These are phyloP conservation scores for Elongisporangium undulatum DNA, from an alignment of 352 stramenopile genomes.

Conservation along the genomic window DNA sequence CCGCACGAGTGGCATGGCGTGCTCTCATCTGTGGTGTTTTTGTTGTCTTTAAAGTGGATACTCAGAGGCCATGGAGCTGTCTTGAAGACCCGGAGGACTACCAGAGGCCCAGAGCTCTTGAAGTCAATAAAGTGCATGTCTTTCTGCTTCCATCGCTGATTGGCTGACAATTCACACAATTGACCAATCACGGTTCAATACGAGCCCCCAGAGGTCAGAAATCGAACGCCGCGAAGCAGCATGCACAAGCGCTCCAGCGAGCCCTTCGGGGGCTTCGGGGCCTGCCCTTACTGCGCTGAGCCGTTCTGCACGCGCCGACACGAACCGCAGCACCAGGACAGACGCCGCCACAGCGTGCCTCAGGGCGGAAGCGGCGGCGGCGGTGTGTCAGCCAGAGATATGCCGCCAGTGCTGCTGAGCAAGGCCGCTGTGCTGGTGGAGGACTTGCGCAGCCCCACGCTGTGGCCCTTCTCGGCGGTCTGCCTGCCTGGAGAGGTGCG, in stretches of 20 bases:
- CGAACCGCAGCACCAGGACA: background rate
- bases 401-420: background rate
- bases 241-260: background rate
- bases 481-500: background rate
- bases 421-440: background rate
- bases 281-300: background rate
- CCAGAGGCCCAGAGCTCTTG: too few species aligned
- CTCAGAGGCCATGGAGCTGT: too few species aligned
- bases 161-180: background rate
- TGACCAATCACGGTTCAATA: background rate
- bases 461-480: background rate
- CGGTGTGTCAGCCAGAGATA: too few species aligned
- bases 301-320: background rate
- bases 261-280: background rate
- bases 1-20: too few species aligned
- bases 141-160: background rate
- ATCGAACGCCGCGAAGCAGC: background rate
- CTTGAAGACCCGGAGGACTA: too few species aligned
- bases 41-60: too few species aligned
- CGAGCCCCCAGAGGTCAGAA: background rate
- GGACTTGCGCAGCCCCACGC: background rate
- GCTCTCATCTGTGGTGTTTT: too few species aligned
- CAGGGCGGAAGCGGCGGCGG: background rate
- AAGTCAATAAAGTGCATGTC: background rate
- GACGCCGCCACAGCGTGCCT: background rate